A percentile compares a stretch with the other conserved stretches of the same genome.
phyloP scores from a whole-genome alignment of 768 basidiomycete genomes.

The Russula griseocarnosa region DNA sequence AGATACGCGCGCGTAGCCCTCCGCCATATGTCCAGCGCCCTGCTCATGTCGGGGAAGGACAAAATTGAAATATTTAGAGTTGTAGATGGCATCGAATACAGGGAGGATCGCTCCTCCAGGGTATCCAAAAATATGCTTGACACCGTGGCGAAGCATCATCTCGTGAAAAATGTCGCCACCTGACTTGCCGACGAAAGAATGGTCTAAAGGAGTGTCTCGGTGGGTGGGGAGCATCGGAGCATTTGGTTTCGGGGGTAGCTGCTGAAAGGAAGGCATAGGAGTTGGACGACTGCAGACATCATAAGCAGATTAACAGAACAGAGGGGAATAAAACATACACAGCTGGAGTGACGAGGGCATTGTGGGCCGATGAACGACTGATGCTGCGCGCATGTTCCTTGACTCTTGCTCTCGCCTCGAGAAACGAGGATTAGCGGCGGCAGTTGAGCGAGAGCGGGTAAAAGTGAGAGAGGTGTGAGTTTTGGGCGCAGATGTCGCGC shows the following conservation, averaged over 20 bases:
- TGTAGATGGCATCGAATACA: constrained; percentile 99
- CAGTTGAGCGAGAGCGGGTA: constrained; percentile 50
- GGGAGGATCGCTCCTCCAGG: constrained; percentile 97
- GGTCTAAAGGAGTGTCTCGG: constrained; percentile 57
- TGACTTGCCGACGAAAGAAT: constrained; percentile 88
- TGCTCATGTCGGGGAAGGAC: constrained; percentile 97
- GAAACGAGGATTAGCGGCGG: constrained; percentile 47
- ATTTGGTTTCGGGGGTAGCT: constrained; percentile 43
- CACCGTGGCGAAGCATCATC: constrained; percentile 97
- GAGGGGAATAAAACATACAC: constrained; percentile 44
- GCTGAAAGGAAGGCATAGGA: constrained; percentile 54
- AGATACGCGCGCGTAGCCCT: constrained; percentile 96
- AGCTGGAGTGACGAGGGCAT: constrained; percentile 58
- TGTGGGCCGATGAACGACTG: constrained; percentile 58
- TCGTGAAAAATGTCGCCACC: constrained; percentile 99
- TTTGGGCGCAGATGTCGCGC: constrained; percentile 42
- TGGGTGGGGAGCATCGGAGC: constrained; percentile 36
- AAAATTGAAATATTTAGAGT: constrained; percentile 92
- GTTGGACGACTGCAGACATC: constrained; percentile 50
- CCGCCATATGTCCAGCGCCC: constrained; percentile 98
- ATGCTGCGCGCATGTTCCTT: constrained; percentile 72
- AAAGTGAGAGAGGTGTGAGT: constrained; percentile 36
- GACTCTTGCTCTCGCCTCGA: constrained; percentile 80
- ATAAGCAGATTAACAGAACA: not conserved
- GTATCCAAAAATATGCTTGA: constrained; percentile 97